These are phyloP conservation scores for Pyrrhoderma lamaoense DNA, from an alignment of 1,284 basidiomycete species.

Conservation along the genomic window DNA sequence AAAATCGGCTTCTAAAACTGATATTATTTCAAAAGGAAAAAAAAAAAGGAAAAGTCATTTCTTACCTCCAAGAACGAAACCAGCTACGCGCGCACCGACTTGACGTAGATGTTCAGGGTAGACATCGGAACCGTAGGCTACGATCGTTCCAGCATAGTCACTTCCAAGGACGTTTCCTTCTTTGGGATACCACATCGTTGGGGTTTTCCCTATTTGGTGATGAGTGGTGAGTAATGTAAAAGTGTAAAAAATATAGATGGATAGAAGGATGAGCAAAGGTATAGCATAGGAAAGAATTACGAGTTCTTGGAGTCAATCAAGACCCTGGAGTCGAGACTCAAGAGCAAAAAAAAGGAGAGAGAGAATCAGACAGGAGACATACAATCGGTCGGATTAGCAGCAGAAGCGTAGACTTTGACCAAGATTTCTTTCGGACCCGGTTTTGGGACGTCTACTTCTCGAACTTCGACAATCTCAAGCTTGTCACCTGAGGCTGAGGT, in stretches of 20 bases:
- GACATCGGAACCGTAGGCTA: slow-evolving; percentile 29
- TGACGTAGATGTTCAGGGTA: slow-evolving; percentile 20
- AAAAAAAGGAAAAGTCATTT: no score
- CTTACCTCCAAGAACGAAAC: slow-evolving; percentile 35
- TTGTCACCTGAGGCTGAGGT: no score
- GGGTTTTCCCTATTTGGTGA: not conserved
- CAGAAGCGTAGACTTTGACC: slow-evolving; percentile 26
- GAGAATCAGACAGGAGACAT: no score
- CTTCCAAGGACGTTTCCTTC: slow-evolving; percentile 29
- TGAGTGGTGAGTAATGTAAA: not conserved
- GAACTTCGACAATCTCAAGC: slow-evolving; percentile 23
- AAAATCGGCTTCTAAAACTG: no score
- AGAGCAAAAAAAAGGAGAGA: no score
- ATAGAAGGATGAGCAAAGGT: no score
- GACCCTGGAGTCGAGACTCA: no score
- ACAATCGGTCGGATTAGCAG: slow-evolving; percentile 30
- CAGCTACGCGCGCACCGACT: slow-evolving; percentile 38
- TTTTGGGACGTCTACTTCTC: slow-evolving; percentile 21
- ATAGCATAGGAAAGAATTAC: no score
- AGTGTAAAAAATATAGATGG: no score
- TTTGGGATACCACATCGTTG: not conserved
- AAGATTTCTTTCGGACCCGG: slow-evolving; percentile 26
- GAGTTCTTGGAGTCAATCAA: no score
- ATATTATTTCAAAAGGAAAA: no score
- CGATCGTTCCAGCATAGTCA: slow-evolving; percentile 39